Base-by-base conservation (phyloP, 768 basidiomycete genomes). In the Boletus coccyginus region DNA sequence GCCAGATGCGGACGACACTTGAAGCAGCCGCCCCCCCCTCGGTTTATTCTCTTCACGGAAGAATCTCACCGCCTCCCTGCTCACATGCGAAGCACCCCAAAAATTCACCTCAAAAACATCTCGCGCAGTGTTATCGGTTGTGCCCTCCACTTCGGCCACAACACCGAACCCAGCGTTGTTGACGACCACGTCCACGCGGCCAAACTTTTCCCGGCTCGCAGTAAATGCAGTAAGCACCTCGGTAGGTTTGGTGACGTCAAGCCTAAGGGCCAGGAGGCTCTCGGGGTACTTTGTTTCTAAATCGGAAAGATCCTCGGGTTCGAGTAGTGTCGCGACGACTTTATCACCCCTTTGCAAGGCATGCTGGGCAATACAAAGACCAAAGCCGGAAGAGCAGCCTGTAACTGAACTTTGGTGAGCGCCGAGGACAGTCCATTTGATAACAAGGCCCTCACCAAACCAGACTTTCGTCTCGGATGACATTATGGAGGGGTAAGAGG, bases 321-420 rank as follows among this genome's bases (percentile, higher is more conserved):
- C 74, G 44, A 77, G 75, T 31, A 77, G 58, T n/a, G 79, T 78
- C 12, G 80, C 78, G 53, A 77, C 67, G 48, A 70, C 78, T 8
- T 53, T 71, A 41, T 77, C 75, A 17, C 78, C 78, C 9, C 62
- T 66, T 12, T 53, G 38, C 40, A 80, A 69, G 46, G 66, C 73
- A 3, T 53, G 12, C 52, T 75, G 65, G 3, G 68, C 62, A 24
- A 74, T 61, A 24, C 59, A 49, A 17, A 65, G 71, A 6, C 77
- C 78, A 43, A 79, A 71, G 31, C 78, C 77, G 0, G 74, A 67
- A 12, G 74, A 75, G 5, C 71, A 62, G 11, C 78, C 77, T 16
- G 76, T 78, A 27, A 78, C 80, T 76, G 32, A 46, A 8, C 6
- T 10, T 13, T 21, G 4, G 35, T 57, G 21, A 59, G 51, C 7